phyloP scores from a whole-genome alignment of 371 early-diverging fungal genomes.

The Rhizopus sp. region DNA sequence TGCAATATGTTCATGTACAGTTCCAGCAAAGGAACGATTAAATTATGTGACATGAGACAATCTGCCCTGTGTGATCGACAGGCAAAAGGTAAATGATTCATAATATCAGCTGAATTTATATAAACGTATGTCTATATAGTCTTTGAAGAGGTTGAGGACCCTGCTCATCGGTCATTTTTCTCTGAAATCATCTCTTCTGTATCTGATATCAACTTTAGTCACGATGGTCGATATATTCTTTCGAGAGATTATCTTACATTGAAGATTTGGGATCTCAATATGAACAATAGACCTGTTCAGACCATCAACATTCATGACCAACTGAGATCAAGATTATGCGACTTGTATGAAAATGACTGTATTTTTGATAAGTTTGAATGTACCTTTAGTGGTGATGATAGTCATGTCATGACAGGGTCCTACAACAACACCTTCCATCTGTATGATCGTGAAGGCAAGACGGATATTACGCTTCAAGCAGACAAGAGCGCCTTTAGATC shows the following conservation, averaged over 20 bases:
- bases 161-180: constrained; percentile 92
- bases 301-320: constrained; percentile 96
- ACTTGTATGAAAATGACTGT: constrained; percentile 98
- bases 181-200: constrained; percentile 98
- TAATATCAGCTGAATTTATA: background rate
- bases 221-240: constrained; percentile 95
- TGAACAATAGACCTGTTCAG: constrained; percentile 91
- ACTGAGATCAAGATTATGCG: constrained; percentile 90
- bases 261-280: constrained; percentile 98
- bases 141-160: constrained; percentile 95
- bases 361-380: constrained; percentile 99
- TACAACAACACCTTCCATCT: constrained; percentile 97
- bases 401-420: constrained; percentile 90
- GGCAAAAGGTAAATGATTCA: constrained; percentile 72
- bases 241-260: constrained; percentile 96
- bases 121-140: constrained; percentile 50
- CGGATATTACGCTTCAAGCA: constrained; percentile 91
- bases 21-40: constrained; percentile 97
- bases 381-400: constrained; percentile 93
- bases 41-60: constrained; percentile 95
- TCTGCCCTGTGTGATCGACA: constrained; percentile 94
- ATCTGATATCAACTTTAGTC: constrained; percentile 94
- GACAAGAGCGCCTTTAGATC: constrained; percentile 97
- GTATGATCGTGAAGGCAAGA: constrained; percentile 73
- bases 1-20: constrained; percentile 98